A percentile compares a stretch with the other conserved stretches of the same genome.
Evolutionary conservation across 495 filamentous ascomycete species (phyloP).

Genomic region (Friedmanniomyces simplex): DNA sequence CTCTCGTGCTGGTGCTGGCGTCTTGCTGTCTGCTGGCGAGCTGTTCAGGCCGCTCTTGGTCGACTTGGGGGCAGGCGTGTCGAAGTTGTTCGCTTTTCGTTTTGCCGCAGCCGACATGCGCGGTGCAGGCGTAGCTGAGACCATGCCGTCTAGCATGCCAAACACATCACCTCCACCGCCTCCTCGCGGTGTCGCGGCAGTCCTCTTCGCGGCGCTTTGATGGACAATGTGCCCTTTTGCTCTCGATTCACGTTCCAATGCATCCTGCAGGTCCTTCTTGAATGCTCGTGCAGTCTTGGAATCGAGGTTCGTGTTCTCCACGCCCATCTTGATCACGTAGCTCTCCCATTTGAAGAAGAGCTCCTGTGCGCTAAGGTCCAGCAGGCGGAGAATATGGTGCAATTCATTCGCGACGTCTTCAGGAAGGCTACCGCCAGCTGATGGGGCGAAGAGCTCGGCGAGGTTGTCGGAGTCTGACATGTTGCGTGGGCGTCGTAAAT

Average conservation of each 20-base stretch:
- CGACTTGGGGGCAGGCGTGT: slow-evolving; percentile 47
- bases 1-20: slow-evolving; percentile 13
- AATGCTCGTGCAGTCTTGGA: slow-evolving; percentile 60
- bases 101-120: slow-evolving; percentile 43
- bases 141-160: slow-evolving; percentile 76
- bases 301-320: slow-evolving; percentile 59
- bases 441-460: slow-evolving; percentile 55
- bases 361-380: slow-evolving; percentile 66
- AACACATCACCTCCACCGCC: slow-evolving; percentile 57
- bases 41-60: slow-evolving; percentile 38
- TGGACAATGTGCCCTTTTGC: slow-evolving; percentile 41
- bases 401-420: slow-evolving; percentile 66
- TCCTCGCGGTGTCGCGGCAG: slow-evolving; percentile 53
- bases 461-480: slow-evolving; percentile 48
- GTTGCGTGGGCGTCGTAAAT: neutral
- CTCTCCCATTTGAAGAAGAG: slow-evolving; percentile 97
- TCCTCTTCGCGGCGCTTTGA: slow-evolving; percentile 51
- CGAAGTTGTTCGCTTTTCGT: slow-evolving; percentile 48
- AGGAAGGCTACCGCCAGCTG: slow-evolving; percentile 48
- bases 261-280: slow-evolving; percentile 78
- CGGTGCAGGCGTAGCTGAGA: slow-evolving; percentile 56
- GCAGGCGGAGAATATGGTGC: slow-evolving; percentile 70
- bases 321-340: slow-evolving; percentile 84
- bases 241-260: slow-evolving; percentile 60
- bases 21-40: slow-evolving; percentile 34